Evolutionary conservation across 2,329 filamentous ascomycete species (phyloP), one percentile per base, ranked within the genome.

Genomic region (Coleophoma crateriformis): DNA sequence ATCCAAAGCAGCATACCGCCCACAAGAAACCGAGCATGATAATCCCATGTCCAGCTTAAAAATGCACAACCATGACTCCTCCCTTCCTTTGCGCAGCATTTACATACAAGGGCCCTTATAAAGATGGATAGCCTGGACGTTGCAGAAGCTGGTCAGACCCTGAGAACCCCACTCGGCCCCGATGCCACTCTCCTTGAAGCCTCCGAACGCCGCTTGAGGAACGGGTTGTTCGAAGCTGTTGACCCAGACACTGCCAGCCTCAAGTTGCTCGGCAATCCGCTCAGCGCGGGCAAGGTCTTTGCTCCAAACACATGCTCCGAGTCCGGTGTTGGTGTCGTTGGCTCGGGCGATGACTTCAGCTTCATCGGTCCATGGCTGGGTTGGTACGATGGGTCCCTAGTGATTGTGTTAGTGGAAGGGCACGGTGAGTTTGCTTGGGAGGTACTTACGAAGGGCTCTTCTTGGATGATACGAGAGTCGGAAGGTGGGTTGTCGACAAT

Each of bases 301-400:
- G 14, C 71, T 76, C 71, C 81, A 85, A 0, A 85, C 74, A 0
- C 78, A 81, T 2, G 77, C 73, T 0, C 78, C 78, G 1, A 84
- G 69, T 0, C 78, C 80, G 17, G 70, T 72, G 15, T 76, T 68
- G 1, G 67, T 65, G 13, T 71, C 66, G 51, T 84, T 84, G 1
- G 75, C 79, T 3, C 78, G 72, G 2, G 63, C 61, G 33, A 86
- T 65, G 0, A 82, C 81, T 19, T 84, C 80, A 7, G 74, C 74
- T 52, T 87, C 82, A 33, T 77, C 71, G 0, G 68, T 68, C 81
- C 82, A 87, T 33, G 73, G 76, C 48, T 85, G 60, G 7, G 85
- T 65, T 0, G 83, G 83, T 2, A 86, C 70, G 22, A 87, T 80
- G 0, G 84, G 84, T 0, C 75, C 74, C 45, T 33, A 15, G n/a